Evolutionary conservation across 2,329 filamentous ascomycete genomes (phyloP), one percentile per base, ranked within the genome.

Genomic region (Hypoxylon sp.): DNA sequence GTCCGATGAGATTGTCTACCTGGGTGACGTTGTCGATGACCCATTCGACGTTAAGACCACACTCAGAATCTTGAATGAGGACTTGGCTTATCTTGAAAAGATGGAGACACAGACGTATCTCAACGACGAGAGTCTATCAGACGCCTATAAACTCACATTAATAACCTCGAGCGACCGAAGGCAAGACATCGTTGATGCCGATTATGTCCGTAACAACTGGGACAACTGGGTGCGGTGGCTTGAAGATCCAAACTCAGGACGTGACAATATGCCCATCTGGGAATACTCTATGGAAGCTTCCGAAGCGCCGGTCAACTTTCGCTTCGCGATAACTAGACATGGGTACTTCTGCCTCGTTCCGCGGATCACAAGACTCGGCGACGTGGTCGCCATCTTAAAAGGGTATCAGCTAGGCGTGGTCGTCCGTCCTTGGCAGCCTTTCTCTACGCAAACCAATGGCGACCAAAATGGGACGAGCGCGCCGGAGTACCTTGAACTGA

Each of bases 261-360:
- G 34, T 5, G 16, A 37, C 3, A 27, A 23, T n/a, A 36, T 41
- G 21, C 41, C 49, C 3, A 16, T 42, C n/a, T 42, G 32, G 36
- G 12, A 53, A 7, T 36, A 49, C 19, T 41, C 34, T 16, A 46
- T 54, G 17, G 40, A 50, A n/a, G 17, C 51, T 2, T 57, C 62
- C 1, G 45, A 42, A 4, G 52, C 47, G 8, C 38, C 29, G 3
- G 45, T 47, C 27, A 40, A 34, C 3, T 63, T 59, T 37, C 51
- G 57, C n/a, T 63, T 63, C 29, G 61, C 61, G 4, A 38, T 60
- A 2, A 65, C 62, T 2, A 47, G 13, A 15, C 51, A 47, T 11
- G 62, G 62, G 1, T 65, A 61, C 31, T 63, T 65, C 44, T 63
- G 60, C 31, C 27, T 65, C 2, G 61, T 63, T 3, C 56, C 60